A percentile compares a stretch with the other conserved stretches of the same genome.
These are phyloP conservation scores for Quercus tomentella DNA, from an alignment of 331 rosid genomes.

Conservation along the genomic window DNA sequence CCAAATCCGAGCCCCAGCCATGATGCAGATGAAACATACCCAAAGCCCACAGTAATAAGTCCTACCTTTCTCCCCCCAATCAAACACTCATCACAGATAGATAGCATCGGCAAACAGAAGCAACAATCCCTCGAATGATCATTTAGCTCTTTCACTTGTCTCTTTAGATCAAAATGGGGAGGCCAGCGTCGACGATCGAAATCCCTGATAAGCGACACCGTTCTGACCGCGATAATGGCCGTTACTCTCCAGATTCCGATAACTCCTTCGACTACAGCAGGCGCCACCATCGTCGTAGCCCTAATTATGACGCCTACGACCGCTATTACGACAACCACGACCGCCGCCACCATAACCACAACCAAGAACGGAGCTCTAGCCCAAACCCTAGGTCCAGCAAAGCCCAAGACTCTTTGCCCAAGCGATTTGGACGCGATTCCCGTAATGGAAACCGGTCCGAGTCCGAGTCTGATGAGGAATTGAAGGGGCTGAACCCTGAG, in stretches of 20 bases:
- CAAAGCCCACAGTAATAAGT: too few species aligned
- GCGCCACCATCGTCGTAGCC: slow-evolving; percentile 64
- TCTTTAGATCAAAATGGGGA: slow-evolving; percentile 16
- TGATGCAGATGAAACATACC: too few species aligned
- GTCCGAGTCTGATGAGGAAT: slow-evolving; percentile 75
- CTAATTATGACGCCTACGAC: slow-evolving; percentile 56
- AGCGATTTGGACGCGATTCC: slow-evolving; percentile 49
- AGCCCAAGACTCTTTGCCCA: slow-evolving; percentile 39
- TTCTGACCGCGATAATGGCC: slow-evolving; percentile 24
- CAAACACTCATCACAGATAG: too few species aligned
- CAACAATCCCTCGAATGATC: too few species aligned
- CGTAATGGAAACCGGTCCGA: slow-evolving; percentile 31
- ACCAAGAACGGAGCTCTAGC: slow-evolving; percentile 14
- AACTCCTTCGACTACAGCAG: slow-evolving; percentile 20
- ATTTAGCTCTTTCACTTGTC: too few species aligned
- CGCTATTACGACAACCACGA: neutral
- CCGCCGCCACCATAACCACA: slow-evolving; percentile 33
- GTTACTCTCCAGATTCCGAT: slow-evolving; percentile 46
- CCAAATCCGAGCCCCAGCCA: too few species aligned
- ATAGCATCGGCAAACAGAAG: too few species aligned
- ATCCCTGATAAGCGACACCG: slow-evolving; percentile 36
- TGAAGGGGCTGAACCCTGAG: slow-evolving; percentile 64
- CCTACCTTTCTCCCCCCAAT: too few species aligned
- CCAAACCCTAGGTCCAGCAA: slow-evolving; percentile 43
- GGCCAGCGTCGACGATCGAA: slow-evolving; percentile 41